Evolutionary conservation across 768 basidiomycete genomes (phyloP), one percentile per base, ranked within the genome.

Genomic region (Boletus sp.): DNA sequence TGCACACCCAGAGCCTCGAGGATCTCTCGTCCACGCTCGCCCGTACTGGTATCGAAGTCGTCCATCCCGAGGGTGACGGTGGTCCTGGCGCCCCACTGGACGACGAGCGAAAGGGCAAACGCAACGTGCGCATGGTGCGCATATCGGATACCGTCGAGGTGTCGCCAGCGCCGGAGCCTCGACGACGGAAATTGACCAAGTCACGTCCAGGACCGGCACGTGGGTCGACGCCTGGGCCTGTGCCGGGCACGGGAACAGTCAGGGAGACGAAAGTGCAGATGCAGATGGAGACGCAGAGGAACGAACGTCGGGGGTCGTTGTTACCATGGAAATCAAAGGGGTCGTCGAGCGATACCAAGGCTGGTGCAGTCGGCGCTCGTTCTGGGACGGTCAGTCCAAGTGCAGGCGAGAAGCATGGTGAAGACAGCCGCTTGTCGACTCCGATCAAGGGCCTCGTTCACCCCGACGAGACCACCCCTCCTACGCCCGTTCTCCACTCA

Each of bases 61-160:
- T 53, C 6, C 48, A 17, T 17, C 50, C 41, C 7, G 19, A 35
- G 10, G n/a, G 25, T 4, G 42, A 39, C 2, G 51, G 38, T 1
- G 10, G 33, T 23, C 7, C 11, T 7, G 29, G 2, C 3, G 27
- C 4, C 10, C 7, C 27, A 3, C 21, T 17, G 32, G 42, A 51
- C 5, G 60, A 52, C 10, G 51, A 30, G 35, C 55, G 19, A 33
- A 59, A 46, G 43, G 54, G 27, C 0, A 58, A 54, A 38, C 66
- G 58, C 30, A 66, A 66, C 25, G 61, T 68, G 38, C 63, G 66
- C 17, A 34, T 34, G 49, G 65, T 67, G 37, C 52, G 64, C 15
- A 68, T 67, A 6, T 68, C 66, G 25, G 65, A 68, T 40, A 61
- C 32, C 0, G 58, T 67, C 25, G 49, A 66, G 51, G 61, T 66